Evolutionary conservation across 495 filamentous ascomycete species (phyloP).

Genomic region (Aspergillus steynii): DNA sequence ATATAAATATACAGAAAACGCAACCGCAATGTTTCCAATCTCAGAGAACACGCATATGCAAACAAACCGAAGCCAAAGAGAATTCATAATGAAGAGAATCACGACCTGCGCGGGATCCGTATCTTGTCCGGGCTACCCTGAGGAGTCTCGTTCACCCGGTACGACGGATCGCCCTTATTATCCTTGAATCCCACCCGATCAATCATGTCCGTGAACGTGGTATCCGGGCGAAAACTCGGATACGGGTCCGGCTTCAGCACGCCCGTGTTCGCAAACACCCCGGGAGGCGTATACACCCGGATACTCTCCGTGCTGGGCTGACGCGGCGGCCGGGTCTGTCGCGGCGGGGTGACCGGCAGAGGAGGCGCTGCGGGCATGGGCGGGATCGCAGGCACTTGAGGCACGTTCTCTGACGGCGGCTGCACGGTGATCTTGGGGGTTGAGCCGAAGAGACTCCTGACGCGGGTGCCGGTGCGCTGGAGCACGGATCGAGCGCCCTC

Average conservation of each 20-base stretch:
- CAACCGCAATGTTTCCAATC: not conserved
- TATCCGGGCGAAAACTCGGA: slow-evolving; percentile 44
- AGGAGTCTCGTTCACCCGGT: slow-evolving; percentile 22
- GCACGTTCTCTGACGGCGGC: not conserved
- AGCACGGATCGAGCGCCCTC: slow-evolving; percentile 36
- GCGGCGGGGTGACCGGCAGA: slow-evolving; percentile 33
- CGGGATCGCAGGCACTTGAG: not conserved
- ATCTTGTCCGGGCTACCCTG: not conserved
- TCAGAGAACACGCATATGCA: not conserved
- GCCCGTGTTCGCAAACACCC: slow-evolving; percentile 31
- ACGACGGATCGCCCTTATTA: slow-evolving; percentile 39
- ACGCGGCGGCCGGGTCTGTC: slow-evolving; percentile 29
- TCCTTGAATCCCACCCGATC: slow-evolving; percentile 52
- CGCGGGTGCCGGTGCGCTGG: slow-evolving; percentile 36
- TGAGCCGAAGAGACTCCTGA: slow-evolving; percentile 38
- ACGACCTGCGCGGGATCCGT: not conserved
- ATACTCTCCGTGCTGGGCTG: slow-evolving; percentile 67
- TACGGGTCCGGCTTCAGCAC: slow-evolving; percentile 35
- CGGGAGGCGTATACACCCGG: slow-evolving; percentile 67
- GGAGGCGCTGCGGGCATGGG: slow-evolving; percentile 4
- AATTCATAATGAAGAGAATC: not conserved
- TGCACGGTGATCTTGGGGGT: slow-evolving; percentile 7
- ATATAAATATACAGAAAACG: not conserved
- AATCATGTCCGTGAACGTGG: slow-evolving; percentile 68
- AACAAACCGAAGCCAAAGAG: not conserved